Evolutionary conservation across 192 early-diverging fungal genomes (phyloP), one percentile per base, ranked within the genome.

Genomic region (Coemansia sp.): DNA sequence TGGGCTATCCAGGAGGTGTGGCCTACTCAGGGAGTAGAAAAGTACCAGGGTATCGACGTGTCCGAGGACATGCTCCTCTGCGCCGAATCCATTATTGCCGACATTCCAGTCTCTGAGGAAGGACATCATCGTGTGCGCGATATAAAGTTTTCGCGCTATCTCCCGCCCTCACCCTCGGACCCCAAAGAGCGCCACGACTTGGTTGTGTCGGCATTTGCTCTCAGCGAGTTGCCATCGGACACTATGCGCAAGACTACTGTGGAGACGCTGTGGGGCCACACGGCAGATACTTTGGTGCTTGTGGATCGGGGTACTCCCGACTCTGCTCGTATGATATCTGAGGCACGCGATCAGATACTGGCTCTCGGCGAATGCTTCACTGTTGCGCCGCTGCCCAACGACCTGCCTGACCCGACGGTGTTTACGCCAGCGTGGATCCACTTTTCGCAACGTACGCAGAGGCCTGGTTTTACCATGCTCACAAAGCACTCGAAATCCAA

Each of bases 301-400:
- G 86, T 96, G 31, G 95, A 96, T 53, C 88, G 92, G 11, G 95
- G 95, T 10, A 92, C 91, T 13, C 91, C 92, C 0, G 80, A 85
- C 49, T 90, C 92, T 7, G 90, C 89, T 64, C 75, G 87, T 16
- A 78, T 82, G n/a, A 85, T 96, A 55, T 86, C 86, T 0, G 77
- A 88, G 24, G 93, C 93, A 0, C 83, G 95, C 41, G 80, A 87
- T 22, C 87, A 85, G 69, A 87, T 96, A 22, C 72, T 95, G 8
- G 44, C 57, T 1, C 18, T 52, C 3, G 46, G 52, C 24, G 65
- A 38, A 2, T 86, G 80, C 13, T 90, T 95, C 74, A 91, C 93
- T n/a, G 77, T 96, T 22, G 93, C 91, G 38, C 95, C 95, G 74
- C 90, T 93, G 65, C 89, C 93, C 6, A 92, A 94, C 64, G 91